These are phyloP conservation scores for Cystobasidium tubakii DNA, from an alignment of 768 basidiomycete species.

Conservation along the genomic window DNA sequence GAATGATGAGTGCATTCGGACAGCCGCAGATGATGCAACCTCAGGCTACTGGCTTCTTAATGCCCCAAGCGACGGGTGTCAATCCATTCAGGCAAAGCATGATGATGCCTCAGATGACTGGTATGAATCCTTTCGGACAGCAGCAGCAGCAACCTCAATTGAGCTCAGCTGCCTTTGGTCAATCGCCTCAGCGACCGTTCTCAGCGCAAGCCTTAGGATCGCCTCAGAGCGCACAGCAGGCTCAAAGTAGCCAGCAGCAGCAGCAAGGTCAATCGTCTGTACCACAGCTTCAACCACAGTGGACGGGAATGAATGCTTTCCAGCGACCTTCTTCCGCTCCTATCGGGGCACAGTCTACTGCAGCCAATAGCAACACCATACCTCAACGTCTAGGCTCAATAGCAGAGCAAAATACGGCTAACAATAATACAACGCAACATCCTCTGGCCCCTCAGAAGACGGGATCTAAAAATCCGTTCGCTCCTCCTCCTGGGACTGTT, in stretches of 20 bases:
- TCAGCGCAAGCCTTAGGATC: slow-evolving; percentile 29
- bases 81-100: slow-evolving; percentile 53
- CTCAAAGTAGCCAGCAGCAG: slow-evolving; percentile 33
- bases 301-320: slow-evolving; percentile 37
- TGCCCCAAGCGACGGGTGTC: slow-evolving; percentile 54
- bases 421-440: slow-evolving; percentile 46
- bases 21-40: slow-evolving; percentile 52
- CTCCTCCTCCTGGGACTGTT: slow-evolving; percentile 57
- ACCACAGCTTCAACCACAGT: slow-evolving; percentile 23
- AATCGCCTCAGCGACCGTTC: slow-evolving; percentile 43
- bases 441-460: slow-evolving; percentile 77
- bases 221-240: slow-evolving; percentile 2
- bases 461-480: slow-evolving; percentile 92
- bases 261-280: background rate
- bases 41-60: slow-evolving; percentile 52
- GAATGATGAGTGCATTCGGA: slow-evolving; percentile 42
- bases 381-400: background rate
- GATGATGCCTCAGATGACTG: slow-evolving; percentile 42
- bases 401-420: background rate
- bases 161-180: slow-evolving; percentile 40
- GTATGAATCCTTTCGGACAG: slow-evolving; percentile 39
- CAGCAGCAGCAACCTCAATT: slow-evolving; percentile 45
- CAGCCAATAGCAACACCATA: background rate
- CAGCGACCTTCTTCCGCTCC: slow-evolving; percentile 33
- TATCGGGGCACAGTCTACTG: background rate